Percentiles rank a stretch among this genome's conserved stretches.
Evolutionary conservation across 2,329 filamentous ascomycete genomes (phyloP).

Genomic region (Fusarium sterilihyphosum): DNA sequence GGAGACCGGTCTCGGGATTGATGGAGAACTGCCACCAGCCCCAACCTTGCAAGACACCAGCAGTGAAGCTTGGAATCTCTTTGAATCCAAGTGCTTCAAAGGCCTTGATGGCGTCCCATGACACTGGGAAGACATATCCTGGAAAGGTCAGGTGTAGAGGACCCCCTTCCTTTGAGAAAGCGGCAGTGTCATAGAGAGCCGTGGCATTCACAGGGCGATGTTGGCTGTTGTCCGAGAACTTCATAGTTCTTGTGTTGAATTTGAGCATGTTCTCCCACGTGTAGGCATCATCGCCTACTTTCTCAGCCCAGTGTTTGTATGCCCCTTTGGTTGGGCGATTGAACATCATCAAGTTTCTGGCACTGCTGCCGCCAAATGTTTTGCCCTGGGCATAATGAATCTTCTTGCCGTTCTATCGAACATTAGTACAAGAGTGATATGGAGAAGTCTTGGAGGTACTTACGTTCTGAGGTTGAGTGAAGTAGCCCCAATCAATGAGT

Average conservation of each 20-base stretch:
- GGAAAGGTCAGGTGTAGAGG: background rate
- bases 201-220: background rate
- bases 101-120: background rate
- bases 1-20: constrained; percentile 6
- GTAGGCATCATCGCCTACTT: background rate
- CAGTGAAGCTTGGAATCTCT: constrained; percentile 4
- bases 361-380: background rate
- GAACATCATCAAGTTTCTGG: constrained; percentile 1
- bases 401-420: background rate
- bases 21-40: constrained; percentile 17
- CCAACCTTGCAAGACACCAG: constrained; percentile 6
- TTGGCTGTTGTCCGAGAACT: background rate
- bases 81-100: constrained; percentile 7
- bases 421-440: background rate
- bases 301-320: background rate
- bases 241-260: background rate
- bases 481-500: background rate
- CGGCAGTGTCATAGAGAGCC: background rate
- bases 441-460: background rate
- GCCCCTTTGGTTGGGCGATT: background rate
- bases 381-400: background rate
- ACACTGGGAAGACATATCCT: background rate
- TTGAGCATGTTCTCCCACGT: background rate
- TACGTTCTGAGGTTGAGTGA: background rate
- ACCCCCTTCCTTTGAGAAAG: background rate